phyloP scores from a whole-genome alignment of 2,329 filamentous ascomycete genomes.

The Hymenoscyphus scutula region DNA sequence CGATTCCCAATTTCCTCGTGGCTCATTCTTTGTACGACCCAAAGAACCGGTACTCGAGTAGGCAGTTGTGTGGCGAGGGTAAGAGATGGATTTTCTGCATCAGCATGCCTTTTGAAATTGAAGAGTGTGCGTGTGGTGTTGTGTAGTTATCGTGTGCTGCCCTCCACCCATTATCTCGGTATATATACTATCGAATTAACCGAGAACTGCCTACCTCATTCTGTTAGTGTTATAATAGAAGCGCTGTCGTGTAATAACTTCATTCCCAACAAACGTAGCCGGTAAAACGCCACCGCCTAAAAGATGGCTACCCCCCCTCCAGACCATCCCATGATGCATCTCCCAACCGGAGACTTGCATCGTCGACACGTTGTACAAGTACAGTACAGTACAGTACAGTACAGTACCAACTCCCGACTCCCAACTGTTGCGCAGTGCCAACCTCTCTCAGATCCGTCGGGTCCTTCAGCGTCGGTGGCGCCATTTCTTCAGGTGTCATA shows the following conservation, averaged over 20 bases:
- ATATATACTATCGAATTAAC: background rate
- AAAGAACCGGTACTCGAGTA: background rate
- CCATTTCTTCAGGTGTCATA: background rate
- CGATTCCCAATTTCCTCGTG: background rate
- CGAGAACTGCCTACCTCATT: background rate
- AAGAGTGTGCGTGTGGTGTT: background rate
- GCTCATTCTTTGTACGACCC: background rate
- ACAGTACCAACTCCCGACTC: background rate
- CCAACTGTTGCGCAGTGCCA: background rate
- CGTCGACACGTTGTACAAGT: slow-evolving; percentile 2
- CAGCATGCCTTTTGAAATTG: too few species aligned
- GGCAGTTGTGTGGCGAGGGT: background rate
- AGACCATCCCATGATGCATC: background rate
- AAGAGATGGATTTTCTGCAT: background rate
- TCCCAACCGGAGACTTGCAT: slow-evolving; percentile 3
- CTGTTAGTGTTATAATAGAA: background rate
- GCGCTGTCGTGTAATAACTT: background rate
- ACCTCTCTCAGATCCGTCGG: background rate
- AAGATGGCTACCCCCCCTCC: background rate
- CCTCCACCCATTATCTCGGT: background rate
- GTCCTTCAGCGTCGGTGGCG: slow-evolving; percentile 1
- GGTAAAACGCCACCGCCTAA: background rate
- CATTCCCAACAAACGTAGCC: background rate
- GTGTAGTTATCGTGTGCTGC: background rate
- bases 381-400: too few species aligned